phyloP scores from a whole-genome alignment of 257 asterid species.

The Capsicum chinense region DNA sequence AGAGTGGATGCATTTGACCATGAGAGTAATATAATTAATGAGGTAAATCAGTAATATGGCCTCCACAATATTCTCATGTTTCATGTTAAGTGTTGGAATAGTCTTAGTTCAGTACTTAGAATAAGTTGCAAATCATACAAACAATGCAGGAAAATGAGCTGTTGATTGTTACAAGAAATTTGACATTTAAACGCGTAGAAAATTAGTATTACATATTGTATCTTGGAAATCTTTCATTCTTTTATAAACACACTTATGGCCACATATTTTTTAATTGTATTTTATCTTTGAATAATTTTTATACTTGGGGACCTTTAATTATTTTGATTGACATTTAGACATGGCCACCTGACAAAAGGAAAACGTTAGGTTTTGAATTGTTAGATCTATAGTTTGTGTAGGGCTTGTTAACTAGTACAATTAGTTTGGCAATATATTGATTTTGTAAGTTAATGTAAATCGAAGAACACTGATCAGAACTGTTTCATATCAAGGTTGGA shows the following conservation, averaged over 20 bases:
- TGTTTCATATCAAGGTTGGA: background rate
- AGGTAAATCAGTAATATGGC: constrained; percentile 19
- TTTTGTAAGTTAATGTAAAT: background rate
- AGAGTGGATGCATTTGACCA: background rate
- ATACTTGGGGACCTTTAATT: background rate
- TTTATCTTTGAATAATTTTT: background rate
- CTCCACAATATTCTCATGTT: background rate
- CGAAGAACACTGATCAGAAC: background rate
- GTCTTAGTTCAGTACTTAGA: background rate
- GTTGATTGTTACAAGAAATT: constrained; percentile 32
- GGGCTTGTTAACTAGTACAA: background rate
- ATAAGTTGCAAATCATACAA: constrained; percentile 27
- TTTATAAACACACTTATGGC: background rate
- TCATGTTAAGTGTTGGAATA: background rate
- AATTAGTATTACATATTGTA: background rate
- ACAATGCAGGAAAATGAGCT: constrained; percentile 28
- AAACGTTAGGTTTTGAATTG: background rate
- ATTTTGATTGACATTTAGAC: background rate
- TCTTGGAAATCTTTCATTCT: background rate
- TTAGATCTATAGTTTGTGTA: background rate
- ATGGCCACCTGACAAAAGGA: background rate
- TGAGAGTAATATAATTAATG: background rate
- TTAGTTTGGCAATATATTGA: background rate
- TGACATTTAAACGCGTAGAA: constrained; percentile 10
- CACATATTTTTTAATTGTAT: background rate